Base-by-base conservation (phyloP, 805 yeast species). In the Metschnikowia drakensbergensis region DNA sequence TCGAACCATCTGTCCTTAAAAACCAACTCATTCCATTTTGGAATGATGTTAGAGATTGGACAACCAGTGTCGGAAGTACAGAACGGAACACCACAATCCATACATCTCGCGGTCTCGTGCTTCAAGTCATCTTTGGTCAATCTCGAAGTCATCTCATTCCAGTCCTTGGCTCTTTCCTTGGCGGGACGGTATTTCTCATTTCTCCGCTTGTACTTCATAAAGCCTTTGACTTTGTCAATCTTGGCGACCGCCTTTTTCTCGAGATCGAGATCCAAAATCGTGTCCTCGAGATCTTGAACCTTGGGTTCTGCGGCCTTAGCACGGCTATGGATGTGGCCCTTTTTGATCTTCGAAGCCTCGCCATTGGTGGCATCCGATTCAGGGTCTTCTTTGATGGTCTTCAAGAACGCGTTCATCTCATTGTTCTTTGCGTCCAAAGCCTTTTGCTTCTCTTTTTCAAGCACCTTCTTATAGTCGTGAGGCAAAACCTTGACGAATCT, bases 21-120 rank as follows among this genome's bases (percentile, higher is more conserved):
- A 17, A 92, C 96, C 58, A 94, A 80, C 67, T 91, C 98, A 68
- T 92, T 94, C 92, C 97, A 94, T 72, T 92, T 91, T 54, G 99
- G 99, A 75, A 92, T 92, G 59, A 92, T 84, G 71, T 92, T 92
- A 46, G 97, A 90, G 57, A 92, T 86, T 46, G 99, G 99, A 75
- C 99, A 92, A 51, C 99, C 99, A 38, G 96, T 87, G 68, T 92
- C 98, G 42, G 96, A 86, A 63, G 92, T 95, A 77, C 99, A 92
- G 82, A 92, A 92, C 50, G 99, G 99, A 60, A 94, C 95, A 76
- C 99, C 99, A 77, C 99, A 92, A 72, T 92, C 98, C 96, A 94
- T 92, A 79, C 99, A 92, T 70, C 99, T 83, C 11, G 98, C 97
- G 50, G 98, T 88, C 75, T 92, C 97, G 66, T 79, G 81, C 66